Base-by-base conservation (phyloP, 2,329 filamentous ascomycete genomes). In the Diaporthe ilicicola region DNA sequence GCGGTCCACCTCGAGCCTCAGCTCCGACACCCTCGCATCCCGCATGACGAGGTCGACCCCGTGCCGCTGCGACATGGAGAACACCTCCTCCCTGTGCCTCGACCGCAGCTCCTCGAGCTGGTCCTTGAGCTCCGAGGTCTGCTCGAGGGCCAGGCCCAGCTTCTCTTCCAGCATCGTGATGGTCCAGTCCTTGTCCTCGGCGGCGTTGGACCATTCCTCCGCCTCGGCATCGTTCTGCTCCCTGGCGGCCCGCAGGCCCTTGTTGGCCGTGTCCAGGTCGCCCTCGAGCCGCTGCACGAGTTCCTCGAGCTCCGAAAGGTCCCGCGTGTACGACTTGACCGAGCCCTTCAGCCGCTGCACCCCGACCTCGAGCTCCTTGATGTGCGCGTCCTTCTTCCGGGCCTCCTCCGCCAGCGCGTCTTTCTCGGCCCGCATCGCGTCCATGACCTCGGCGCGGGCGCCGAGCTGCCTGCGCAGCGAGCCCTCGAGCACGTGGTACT, bases 391-490 rank as follows among this genome's bases (percentile, higher is more conserved):
- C 27, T 81, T 81, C n/a, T 81, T 80, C 12, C 53, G 50, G 8
- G 67, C 61, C 15, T 73, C 69, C 15, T 22, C 59, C 54, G 75
- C 74, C 42, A 86, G 77, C 37, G 53, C 22, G 29, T 70, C 67
- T 22, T 88, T 79, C 66, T 88, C 83, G 0, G 74, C 77, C n/a
- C 79, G 79, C 32, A 90, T 78, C 0, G 77, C 79, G 39, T 88
- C 85, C 82, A 87, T 87, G 22, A 84, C 86, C 0, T 83, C 82
- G 0, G 88, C 85, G 0, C 88, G 83, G 0, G 86, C 84, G 12
- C 83, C 81, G 4, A 91, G 84, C 75, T 91, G 89, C 73, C 88
- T 84, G 1, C 88, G 84, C 15, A 91, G 81, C 0, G 85, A 86
- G 0, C 82, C 78, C 79, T 90, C 88, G 7, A 87, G 84, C 27